These are phyloP conservation scores for Globisporangium barbulae DNA, from an alignment of 352 stramenopile genomes.

Conservation along the genomic window DNA sequence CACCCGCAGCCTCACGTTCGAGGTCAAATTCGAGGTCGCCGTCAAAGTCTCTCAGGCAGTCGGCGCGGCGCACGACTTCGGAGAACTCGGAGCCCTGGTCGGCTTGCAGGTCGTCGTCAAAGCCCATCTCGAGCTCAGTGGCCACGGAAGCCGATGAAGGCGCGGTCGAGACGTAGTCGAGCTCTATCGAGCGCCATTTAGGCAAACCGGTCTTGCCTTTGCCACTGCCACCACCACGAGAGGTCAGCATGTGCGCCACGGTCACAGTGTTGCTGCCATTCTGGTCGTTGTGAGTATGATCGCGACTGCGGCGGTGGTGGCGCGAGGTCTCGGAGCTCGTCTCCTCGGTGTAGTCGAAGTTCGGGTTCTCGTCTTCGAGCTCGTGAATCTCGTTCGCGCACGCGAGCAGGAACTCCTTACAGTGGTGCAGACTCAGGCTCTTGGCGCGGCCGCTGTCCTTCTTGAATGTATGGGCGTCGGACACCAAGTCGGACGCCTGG, in stretches of 20 bases:
- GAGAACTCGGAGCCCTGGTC: conserved; percentile 61
- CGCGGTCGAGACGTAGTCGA: conserved; percentile 57
- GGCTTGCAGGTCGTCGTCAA: conserved; percentile 23
- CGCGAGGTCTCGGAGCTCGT: conserved; percentile 22
- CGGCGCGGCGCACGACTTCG: conserved; percentile 45
- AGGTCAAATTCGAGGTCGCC: conserved; percentile 19
- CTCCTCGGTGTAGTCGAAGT: conserved; percentile 73
- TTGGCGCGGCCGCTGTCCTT: conserved; percentile 40
- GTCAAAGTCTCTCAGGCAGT: conserved; percentile 35
- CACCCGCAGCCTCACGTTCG: conserved; percentile 10
- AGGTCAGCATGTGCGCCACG: neutral
- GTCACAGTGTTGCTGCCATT: neutral
- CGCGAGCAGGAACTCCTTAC: conserved; percentile 66
- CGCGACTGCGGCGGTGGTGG: neutral
- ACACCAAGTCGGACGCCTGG: neutral
- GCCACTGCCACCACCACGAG: neutral
- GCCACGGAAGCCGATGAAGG: conserved; percentile 22
- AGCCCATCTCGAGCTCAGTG: conserved; percentile 9
- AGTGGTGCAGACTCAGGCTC: conserved; percentile 45
- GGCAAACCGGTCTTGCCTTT: neutral
- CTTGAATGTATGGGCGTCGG: neutral
- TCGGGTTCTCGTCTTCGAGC: conserved; percentile 58
- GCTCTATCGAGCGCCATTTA: conserved; percentile 10
- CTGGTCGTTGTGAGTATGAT: neutral
- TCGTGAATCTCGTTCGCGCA: conserved; percentile 83